Conservation (phyloP, 306 rosid species). For the Cicer pinnatifidum region DNA sequence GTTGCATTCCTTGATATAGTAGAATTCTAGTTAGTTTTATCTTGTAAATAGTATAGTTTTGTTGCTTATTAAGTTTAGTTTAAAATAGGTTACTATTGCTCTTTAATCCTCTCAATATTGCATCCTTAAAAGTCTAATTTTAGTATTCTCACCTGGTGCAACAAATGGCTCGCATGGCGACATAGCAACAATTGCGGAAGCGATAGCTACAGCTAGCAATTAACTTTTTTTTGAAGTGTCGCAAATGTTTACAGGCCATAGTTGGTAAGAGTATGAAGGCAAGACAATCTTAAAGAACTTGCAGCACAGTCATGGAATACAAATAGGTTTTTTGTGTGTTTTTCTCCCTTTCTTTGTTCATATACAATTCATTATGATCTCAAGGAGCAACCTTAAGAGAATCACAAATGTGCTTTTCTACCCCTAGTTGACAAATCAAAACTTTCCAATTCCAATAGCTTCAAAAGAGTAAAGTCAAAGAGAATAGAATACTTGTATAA, state of each 20-base stretch:
- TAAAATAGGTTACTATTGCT: too few species aligned
- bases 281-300: slow-evolving; percentile 1
- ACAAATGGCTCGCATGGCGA: too few species aligned
- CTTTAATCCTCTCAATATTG: too few species aligned
- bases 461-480: slow-evolving; percentile 29
- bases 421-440: slow-evolving; percentile 10
- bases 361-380: slow-evolving; percentile 1
- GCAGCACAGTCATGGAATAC: slow-evolving; percentile 19
- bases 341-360: not conserved
- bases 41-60: too few species aligned
- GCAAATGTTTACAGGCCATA: not conserved
- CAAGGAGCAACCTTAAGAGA: slow-evolving; percentile 13
- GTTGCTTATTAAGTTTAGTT: too few species aligned
- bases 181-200: too few species aligned
- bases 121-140: too few species aligned
- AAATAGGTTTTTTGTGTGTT: not conserved
- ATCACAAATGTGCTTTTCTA: slow-evolving; percentile 10
- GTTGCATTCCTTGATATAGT: too few species aligned
- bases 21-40: too few species aligned
- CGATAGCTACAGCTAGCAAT: too few species aligned
- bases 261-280: slow-evolving; percentile 3
- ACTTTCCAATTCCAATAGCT: slow-evolving; percentile 16
- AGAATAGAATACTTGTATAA: not conserved
- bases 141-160: too few species aligned
- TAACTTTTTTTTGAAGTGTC: too few species aligned